Percentiles rank a stretch among this genome's conserved stretches.
phyloP scores from a whole-genome alignment of 2,329 filamentous ascomycete species.

The Massarina eburnea region DNA sequence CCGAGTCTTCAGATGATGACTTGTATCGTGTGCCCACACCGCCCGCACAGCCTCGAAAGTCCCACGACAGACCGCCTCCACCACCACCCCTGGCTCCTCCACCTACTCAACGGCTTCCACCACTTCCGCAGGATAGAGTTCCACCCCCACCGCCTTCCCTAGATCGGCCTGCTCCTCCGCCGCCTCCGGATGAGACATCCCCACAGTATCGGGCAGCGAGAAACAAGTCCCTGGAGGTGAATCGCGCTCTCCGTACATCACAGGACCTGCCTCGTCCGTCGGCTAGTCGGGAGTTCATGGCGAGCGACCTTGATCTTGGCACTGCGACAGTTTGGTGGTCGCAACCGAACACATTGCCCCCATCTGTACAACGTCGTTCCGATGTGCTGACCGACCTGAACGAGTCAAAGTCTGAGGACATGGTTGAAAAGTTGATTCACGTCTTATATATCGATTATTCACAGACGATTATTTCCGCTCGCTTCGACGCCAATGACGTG shows the following conservation, averaged over 20 bases:
- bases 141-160: slow-evolving; percentile 41
- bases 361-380: slow-evolving; percentile 76
- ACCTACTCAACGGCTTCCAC: slow-evolving; percentile 36
- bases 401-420: slow-evolving; percentile 73
- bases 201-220: slow-evolving; percentile 49
- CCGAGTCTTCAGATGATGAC: slow-evolving; percentile 38
- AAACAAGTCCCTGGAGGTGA: slow-evolving; percentile 65
- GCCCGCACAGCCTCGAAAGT: slow-evolving; percentile 32
- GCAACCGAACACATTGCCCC: slow-evolving; percentile 75
- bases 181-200: slow-evolving; percentile 38
- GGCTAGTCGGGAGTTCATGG: slow-evolving; percentile 80
- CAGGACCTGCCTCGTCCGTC: slow-evolving; percentile 75
- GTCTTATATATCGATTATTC: slow-evolving; percentile 96
- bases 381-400: slow-evolving; percentile 84
- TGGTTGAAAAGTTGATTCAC: slow-evolving; percentile 78
- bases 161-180: slow-evolving; percentile 46
- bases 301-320: slow-evolving; percentile 80
- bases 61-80: slow-evolving; percentile 37
- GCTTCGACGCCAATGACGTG: slow-evolving; percentile 74
- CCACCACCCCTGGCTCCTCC: slow-evolving; percentile 41
- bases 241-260: slow-evolving; percentile 62
- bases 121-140: slow-evolving; percentile 44
- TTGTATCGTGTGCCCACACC: slow-evolving; percentile 33
- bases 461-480: slow-evolving; percentile 82
- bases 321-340: slow-evolving; percentile 83